These are phyloP conservation scores for Penicillium tannophilum DNA, from an alignment of 495 filamentous ascomycete species.

Conservation along the genomic window DNA sequence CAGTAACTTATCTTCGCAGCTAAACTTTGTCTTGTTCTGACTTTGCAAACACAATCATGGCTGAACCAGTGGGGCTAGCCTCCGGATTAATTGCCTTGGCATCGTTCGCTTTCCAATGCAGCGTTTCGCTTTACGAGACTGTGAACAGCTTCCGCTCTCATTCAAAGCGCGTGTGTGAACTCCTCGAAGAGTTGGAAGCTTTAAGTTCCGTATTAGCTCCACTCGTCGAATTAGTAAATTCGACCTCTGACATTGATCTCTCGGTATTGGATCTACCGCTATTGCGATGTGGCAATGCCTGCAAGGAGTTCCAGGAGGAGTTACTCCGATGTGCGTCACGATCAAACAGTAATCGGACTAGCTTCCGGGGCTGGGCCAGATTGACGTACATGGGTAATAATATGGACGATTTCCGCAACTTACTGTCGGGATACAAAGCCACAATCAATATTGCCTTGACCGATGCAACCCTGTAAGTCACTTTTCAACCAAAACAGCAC, in stretches of 20 bases:
- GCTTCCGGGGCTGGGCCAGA: constrained; percentile 34
- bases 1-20: not conserved
- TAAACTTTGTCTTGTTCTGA: not conserved
- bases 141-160: constrained; percentile 44
- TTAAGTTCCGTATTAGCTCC: constrained; percentile 37
- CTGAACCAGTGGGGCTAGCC: constrained; percentile 33
- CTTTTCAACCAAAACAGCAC: not conserved
- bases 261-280: constrained; percentile 26
- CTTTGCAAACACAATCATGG: constrained; percentile 21
- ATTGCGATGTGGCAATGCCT: constrained; percentile 29
- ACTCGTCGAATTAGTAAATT: constrained; percentile 32
- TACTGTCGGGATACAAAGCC: constrained; percentile 42
- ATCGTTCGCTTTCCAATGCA: constrained; percentile 46
- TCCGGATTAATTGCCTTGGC: constrained; percentile 30
- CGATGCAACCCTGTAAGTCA: constrained; percentile 41
- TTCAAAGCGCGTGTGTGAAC: constrained; percentile 40
- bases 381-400: constrained; percentile 34
- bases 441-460: constrained; percentile 44
- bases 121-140: constrained; percentile 37
- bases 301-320: constrained; percentile 29
- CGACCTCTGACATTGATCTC: constrained; percentile 17
- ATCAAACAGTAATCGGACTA: constrained; percentile 19
- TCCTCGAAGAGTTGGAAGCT: constrained; percentile 42
- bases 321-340: constrained; percentile 22
- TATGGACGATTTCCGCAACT: constrained; percentile 32